Conservation (phyloP, 164 flowering plant species). For the Magnolia changhungtana region DNA sequence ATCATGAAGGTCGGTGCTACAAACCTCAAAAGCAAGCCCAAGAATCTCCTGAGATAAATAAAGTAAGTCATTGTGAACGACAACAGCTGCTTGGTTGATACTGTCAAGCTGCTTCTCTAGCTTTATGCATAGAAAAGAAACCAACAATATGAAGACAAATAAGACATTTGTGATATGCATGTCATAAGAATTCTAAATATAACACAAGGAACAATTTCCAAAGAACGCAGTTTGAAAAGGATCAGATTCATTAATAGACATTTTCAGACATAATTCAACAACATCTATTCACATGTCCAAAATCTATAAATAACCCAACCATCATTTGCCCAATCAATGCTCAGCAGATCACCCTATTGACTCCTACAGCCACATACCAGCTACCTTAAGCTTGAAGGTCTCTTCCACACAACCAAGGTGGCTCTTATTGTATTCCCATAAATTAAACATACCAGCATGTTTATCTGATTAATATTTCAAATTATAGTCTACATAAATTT, state of each 20-base stretch:
- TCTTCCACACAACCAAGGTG: no score
- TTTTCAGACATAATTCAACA: no score
- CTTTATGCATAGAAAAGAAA: constrained; percentile 40
- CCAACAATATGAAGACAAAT: not conserved
- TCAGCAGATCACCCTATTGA: no score
- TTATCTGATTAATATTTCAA: no score
- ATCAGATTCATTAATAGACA: not conserved
- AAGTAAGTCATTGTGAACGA: constrained; percentile 88
- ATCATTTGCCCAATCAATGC: no score
- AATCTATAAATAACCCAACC: no score
- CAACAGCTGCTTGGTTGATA: constrained; percentile 78
- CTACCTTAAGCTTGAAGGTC: no score
- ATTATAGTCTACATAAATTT: no score
- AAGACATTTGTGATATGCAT: not conserved
- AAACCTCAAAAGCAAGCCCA: constrained; percentile 93
- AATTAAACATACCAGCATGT: no score
- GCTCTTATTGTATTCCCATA: no score
- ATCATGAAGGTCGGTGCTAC: not conserved
- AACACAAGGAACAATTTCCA: not conserved
- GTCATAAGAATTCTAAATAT: not conserved
- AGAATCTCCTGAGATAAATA: constrained; percentile 81
- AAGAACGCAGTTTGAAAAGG: not conserved
- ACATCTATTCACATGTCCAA: no score
- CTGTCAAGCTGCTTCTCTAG: constrained; percentile 83
- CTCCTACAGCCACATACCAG: no score